Conservation (phyloP, 23 red algal genomes). For the Pyropia yezoensis region DNA sequence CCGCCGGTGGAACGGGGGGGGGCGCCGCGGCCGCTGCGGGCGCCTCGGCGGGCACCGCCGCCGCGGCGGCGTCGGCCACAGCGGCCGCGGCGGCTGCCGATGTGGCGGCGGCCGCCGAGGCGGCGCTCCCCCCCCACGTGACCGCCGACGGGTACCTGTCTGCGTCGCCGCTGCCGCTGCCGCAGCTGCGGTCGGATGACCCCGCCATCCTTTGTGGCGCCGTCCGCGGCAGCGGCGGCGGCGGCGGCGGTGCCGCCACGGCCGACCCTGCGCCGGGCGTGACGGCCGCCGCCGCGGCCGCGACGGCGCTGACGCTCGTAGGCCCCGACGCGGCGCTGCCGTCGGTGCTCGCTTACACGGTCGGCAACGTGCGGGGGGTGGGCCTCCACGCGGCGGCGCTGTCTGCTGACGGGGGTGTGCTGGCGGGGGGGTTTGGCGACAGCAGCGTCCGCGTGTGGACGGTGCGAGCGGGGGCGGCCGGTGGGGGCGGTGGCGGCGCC, state of each 20-base stretch:
- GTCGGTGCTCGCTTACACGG: slow-evolving; percentile 82
- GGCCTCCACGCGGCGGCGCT: slow-evolving; percentile 63
- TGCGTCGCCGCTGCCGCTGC: slow-evolving; percentile 23
- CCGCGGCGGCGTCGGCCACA: slow-evolving; percentile 9
- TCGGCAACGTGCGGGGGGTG: slow-evolving; percentile 57
- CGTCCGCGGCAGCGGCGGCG: too few relatives aligned
- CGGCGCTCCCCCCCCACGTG: slow-evolving; percentile 1
- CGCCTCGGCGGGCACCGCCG: slow-evolving; percentile 15
- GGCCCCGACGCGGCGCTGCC: slow-evolving; percentile 24
- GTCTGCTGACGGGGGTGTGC: slow-evolving; percentile 51
- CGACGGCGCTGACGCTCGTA: slow-evolving; percentile 2
- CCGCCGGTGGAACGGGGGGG: background rate
- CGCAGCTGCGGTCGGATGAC: slow-evolving; percentile 34
- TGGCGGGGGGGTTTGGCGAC: slow-evolving; percentile 82
- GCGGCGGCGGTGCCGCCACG: background rate
- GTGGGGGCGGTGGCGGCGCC: background rate
- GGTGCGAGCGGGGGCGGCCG: slow-evolving; percentile 29
- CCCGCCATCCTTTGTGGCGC: too few relatives aligned
- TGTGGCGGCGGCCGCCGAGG: slow-evolving; percentile 4
- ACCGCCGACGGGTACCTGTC: slow-evolving; percentile 40
- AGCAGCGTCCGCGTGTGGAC: slow-evolving; percentile 75
- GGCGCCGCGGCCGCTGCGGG: background rate
- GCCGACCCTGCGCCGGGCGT: background rate
- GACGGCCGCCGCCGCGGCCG: slow-evolving; percentile 3
- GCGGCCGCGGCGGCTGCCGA: slow-evolving; percentile 20